Percentiles rank a stretch among this genome's conserved stretches.
phyloP scores from a whole-genome alignment of 805 yeast species.

The Candida corydali region DNA sequence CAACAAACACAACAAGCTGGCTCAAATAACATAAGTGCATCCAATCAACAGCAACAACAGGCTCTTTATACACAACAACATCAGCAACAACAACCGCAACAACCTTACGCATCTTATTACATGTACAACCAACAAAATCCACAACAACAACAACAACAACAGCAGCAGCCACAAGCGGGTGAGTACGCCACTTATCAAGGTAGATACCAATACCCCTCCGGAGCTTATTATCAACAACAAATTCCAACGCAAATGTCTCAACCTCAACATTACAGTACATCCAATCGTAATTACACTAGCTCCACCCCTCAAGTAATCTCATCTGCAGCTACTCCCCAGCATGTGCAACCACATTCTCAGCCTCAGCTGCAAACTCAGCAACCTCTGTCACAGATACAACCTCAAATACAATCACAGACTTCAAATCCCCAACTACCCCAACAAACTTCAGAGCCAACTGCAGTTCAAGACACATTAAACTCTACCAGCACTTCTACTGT shows the following conservation, averaged over 20 bases:
- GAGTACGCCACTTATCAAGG: conserved; percentile 13
- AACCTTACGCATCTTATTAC: conserved; percentile 16
- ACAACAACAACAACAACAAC: conserved; percentile 3
- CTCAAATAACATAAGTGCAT: conserved; percentile 4
- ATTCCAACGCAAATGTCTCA: conserved; percentile 23
- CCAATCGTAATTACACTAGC: conserved; percentile 9
- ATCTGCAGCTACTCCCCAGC: conserved; percentile 6
- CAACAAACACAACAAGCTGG: conserved; percentile 7
- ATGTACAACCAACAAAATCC: conserved; percentile 14
- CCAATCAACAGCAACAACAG: conserved; percentile 10
- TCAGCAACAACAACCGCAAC: conserved; percentile 12
- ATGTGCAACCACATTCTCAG: conserved; percentile 6
- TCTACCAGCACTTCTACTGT: conserved; percentile 23
- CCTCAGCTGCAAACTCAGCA: conserved; percentile 2
- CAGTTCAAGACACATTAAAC: conserved; percentile 18
- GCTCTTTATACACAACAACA: conserved; percentile 10
- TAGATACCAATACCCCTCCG: conserved; percentile 14
- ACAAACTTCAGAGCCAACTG: conserved; percentile 7
- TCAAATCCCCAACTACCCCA: conserved; percentile 5
- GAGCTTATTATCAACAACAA: conserved; percentile 11
- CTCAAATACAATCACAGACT: conserved; percentile 4
- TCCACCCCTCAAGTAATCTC: conserved; percentile 11
- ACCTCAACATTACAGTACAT: conserved; percentile 20
- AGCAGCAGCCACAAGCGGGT: conserved; percentile 2
- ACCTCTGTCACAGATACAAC: conserved; percentile 1